Conservation (phyloP, 306 rosid species). For the Ceratonia siliqua region DNA sequence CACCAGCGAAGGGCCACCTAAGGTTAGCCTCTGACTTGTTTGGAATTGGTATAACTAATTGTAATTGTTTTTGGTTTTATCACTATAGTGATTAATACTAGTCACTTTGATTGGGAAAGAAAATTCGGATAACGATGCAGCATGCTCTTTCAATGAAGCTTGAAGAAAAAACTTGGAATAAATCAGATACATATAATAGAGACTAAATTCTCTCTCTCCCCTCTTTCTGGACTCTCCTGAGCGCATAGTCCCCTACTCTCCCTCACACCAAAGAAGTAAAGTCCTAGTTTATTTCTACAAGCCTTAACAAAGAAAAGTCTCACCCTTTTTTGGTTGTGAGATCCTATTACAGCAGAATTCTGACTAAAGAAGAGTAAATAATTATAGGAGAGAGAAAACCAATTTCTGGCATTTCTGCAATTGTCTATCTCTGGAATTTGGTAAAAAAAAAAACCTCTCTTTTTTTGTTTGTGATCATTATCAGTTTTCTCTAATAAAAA, state of each 20-base stretch:
- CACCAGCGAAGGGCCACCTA: background rate
- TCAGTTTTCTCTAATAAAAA: background rate
- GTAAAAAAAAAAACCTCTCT: background rate
- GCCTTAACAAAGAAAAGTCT: too few species aligned
- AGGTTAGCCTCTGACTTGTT: constrained; percentile 22
- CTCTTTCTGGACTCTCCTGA: background rate
- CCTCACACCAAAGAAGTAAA: background rate
- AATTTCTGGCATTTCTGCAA: too few species aligned
- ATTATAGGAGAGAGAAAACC: background rate
- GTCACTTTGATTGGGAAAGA: background rate
- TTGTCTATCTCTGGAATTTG: background rate
- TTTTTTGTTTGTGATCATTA: background rate
- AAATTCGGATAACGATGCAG: background rate
- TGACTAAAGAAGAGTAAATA: background rate
- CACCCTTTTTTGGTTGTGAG: background rate
- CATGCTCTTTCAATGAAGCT: background rate
- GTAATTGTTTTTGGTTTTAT: background rate
- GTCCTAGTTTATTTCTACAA: too few species aligned
- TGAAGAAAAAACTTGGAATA: background rate
- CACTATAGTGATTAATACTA: background rate
- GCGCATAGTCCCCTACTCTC: too few species aligned
- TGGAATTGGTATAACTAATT: background rate
- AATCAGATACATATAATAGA: too few species aligned
- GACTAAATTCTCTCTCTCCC: background rate
- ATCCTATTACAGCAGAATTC: background rate